A percentile compares a stretch with the other conserved stretches of the same genome.
Conservation (phyloP, 2,329 filamentous ascomycete genomes). For the Colletotrichum kahawae region DNA sequence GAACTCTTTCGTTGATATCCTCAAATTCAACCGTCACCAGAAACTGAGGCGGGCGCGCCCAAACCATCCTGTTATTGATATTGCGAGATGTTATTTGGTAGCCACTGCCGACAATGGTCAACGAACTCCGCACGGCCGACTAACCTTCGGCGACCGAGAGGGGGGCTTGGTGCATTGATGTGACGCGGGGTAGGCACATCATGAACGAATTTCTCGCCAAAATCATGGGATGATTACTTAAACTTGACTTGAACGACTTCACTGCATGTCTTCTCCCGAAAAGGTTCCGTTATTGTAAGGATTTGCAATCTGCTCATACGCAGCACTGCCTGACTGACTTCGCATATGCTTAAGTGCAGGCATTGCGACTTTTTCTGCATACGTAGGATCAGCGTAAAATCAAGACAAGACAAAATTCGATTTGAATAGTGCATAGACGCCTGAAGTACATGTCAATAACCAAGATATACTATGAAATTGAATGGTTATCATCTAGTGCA, state of each 20-base stretch:
- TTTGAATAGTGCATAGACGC: rapidly evolving
- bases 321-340: no score
- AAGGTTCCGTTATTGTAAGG: background rate
- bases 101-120: background rate
- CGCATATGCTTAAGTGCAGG: no score
- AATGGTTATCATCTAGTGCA: background rate
- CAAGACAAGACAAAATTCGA: no score
- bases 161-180: background rate
- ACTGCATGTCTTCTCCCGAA: background rate
- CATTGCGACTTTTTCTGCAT: no score
- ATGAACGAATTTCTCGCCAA: background rate
- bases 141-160: background rate
- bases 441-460: rapidly evolving
- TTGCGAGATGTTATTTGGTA: background rate
- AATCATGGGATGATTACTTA: background rate
- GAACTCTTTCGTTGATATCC: background rate
- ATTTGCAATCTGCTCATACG: no score
- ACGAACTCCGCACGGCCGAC: background rate
- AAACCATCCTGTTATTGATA: background rate
- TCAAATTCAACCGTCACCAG: background rate
- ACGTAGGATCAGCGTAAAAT: no score
- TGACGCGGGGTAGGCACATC: background rate
- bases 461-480: background rate
- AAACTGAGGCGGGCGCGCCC: background rate
- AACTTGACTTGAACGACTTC: background rate